phyloP scores from a whole-genome alignment of 345 rosid species.

The Camelina neglecta region DNA sequence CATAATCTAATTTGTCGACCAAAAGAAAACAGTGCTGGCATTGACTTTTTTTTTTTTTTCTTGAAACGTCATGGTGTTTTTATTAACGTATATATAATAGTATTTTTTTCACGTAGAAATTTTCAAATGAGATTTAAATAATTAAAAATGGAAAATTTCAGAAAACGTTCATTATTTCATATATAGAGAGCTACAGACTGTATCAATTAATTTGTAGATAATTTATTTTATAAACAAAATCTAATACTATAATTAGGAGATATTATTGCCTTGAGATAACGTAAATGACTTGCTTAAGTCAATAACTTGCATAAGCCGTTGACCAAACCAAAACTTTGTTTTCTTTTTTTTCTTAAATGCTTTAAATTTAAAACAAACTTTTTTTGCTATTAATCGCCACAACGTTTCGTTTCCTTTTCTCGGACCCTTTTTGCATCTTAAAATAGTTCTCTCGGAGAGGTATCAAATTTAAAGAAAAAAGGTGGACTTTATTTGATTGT shows the following conservation, averaged over 20 bases:
- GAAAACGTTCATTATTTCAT: no score
- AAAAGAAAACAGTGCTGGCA: no score
- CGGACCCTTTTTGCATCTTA: slow-evolving; percentile 2
- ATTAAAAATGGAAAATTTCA: no score
- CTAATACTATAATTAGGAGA: neutral
- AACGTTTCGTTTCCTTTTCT: slow-evolving; percentile 21
- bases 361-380: no score
- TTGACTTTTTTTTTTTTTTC: no score
- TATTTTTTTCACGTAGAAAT: no score
- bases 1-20: no score
- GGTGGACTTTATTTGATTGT: slow-evolving; percentile 22
- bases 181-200: no score
- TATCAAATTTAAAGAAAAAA: neutral
- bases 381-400: neutral
- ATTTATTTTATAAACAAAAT: neutral
- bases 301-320: slow-evolving; percentile 18
- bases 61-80: no score
- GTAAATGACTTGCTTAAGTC: neutral
- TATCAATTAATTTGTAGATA: neutral
- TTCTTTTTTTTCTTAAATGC: no score
- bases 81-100: no score
- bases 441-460: neutral
- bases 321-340: neutral
- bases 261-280: neutral
- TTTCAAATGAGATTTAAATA: no score